Evolutionary conservation across 2,329 filamentous ascomycete genomes (phyloP).

Genomic region (Neurospora crassa): DNA sequence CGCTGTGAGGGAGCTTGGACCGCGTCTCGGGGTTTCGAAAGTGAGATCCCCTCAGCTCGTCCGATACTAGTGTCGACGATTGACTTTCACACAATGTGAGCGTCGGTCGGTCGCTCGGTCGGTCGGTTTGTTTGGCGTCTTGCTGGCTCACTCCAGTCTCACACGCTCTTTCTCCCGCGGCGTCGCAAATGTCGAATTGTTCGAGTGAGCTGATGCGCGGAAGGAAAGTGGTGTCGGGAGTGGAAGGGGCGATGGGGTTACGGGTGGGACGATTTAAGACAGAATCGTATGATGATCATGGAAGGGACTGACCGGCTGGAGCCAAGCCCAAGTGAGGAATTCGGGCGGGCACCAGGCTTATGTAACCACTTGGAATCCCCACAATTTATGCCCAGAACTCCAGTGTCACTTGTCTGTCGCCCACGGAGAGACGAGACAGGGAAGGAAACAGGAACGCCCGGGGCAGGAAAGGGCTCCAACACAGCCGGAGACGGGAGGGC

Average conservation of each 20-base stretch:
- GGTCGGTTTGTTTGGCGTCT: neutral
- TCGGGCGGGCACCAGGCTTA: neutral
- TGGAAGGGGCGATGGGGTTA: constrained; percentile 10
- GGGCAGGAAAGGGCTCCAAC: neutral
- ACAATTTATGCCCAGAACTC: neutral
- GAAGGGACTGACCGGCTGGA: constrained; percentile 4
- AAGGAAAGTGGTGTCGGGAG: constrained; percentile 7
- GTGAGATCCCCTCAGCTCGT: neutral
- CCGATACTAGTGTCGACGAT: neutral
- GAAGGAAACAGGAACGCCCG: neutral
- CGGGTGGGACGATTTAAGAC: constrained; percentile 15
- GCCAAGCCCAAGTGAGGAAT: constrained; percentile 3
- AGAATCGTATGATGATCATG: constrained; percentile 17
- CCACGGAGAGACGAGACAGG: neutral
- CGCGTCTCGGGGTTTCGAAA: neutral
- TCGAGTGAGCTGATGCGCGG: neutral
- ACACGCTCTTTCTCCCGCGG: neutral
- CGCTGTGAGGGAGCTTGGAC: neutral
- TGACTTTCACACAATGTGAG: neutral
- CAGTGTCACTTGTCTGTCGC: neutral
- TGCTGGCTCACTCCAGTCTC: neutral
- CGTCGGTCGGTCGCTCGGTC: neutral
- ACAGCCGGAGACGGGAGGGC: neutral
- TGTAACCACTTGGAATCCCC: neutral
- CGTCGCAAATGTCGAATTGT: neutral